These are phyloP conservation scores for Syncephalastrum racemosum DNA, from an alignment of 371 early-diverging fungal genomes.

Conservation along the genomic window DNA sequence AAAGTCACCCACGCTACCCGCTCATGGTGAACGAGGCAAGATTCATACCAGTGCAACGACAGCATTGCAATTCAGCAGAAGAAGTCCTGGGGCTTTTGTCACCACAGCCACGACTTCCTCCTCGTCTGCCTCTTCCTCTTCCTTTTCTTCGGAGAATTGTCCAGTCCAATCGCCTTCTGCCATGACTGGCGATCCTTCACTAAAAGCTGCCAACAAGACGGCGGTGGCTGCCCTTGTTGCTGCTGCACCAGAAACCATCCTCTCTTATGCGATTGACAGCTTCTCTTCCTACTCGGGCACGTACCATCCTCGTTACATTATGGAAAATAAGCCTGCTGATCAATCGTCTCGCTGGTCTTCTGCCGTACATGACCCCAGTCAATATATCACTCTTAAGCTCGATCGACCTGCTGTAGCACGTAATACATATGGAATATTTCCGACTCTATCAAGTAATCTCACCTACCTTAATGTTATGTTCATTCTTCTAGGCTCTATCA, in stretches of 20 bases:
- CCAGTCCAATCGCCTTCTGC: neutral
- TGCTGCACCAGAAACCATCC: slow-evolving; percentile 4
- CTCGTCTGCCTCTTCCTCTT: neutral
- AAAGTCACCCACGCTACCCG: no score
- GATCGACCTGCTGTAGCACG: slow-evolving; percentile 72
- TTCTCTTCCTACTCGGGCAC: slow-evolving; percentile 75
- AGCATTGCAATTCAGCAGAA: no score
- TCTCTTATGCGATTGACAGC: slow-evolving; percentile 57
- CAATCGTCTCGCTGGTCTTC: slow-evolving; percentile 86
- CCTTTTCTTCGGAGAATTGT: slow-evolving; percentile 4
- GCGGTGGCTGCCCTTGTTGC: slow-evolving; percentile 7
- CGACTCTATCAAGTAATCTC: slow-evolving; percentile 6
- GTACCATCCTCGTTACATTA: slow-evolving; percentile 80
- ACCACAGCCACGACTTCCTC: neutral
- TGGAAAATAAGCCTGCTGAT: slow-evolving; percentile 73
- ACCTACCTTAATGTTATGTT: neutral
- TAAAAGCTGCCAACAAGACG: no score
- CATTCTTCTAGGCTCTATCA: slow-evolving; percentile 66
- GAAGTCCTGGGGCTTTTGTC: no score
- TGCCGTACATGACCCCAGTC: slow-evolving; percentile 78
- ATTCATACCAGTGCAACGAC: neutral
- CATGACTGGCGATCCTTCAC: neutral
- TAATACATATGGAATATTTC: slow-evolving; percentile 33
- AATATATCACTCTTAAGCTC: slow-evolving; percentile 76
- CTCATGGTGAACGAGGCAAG: neutral